Evolutionary conservation across 1,139 yeast genomes (phyloP).

Genomic region (Taphrina sp.): DNA sequence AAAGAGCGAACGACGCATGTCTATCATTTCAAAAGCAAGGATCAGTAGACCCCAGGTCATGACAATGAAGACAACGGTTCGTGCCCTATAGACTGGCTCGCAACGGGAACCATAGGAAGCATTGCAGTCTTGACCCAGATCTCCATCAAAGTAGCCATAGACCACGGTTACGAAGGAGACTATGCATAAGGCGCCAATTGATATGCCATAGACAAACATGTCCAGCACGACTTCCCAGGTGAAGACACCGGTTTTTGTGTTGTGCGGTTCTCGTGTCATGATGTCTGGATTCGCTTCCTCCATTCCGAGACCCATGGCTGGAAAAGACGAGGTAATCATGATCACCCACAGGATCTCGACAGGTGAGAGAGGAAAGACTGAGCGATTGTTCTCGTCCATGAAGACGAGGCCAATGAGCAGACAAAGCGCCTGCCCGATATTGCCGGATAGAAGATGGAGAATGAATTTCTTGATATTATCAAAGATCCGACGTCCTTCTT

Average conservation of each 20-base stretch:
- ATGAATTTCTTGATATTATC: slow-evolving; percentile 78
- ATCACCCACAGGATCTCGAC: slow-evolving; percentile 79
- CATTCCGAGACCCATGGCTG: slow-evolving; percentile 83
- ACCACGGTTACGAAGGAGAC: slow-evolving; percentile 64
- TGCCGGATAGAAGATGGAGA: slow-evolving; percentile 72
- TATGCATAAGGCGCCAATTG: slow-evolving; percentile 73
- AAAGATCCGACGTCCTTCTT: slow-evolving; percentile 81
- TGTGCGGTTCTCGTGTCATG: slow-evolving; percentile 64
- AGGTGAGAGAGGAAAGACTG: slow-evolving; percentile 76
- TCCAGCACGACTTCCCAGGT: slow-evolving; percentile 70
- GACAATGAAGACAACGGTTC: slow-evolving; percentile 77
- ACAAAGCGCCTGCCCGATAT: slow-evolving; percentile 73
- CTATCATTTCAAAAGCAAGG: slow-evolving; percentile 88
- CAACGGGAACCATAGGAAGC: slow-evolving; percentile 52
- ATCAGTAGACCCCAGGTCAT: slow-evolving; percentile 90
- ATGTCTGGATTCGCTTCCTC: slow-evolving; percentile 67
- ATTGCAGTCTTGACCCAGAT: slow-evolving; percentile 67
- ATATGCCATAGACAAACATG: slow-evolving; percentile 69
- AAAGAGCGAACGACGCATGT: slow-evolving; percentile 54
- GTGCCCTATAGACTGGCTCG: slow-evolving; percentile 67
- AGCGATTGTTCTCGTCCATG: slow-evolving; percentile 56
- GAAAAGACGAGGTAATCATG: slow-evolving; percentile 76
- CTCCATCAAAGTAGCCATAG: slow-evolving; percentile 63
- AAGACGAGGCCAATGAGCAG: slow-evolving; percentile 71
- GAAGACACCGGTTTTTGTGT: slow-evolving; percentile 58